These are phyloP conservation scores for Exophiala oligosperma DNA, from an alignment of 2,329 filamentous ascomycete genomes.

Conservation along the genomic window DNA sequence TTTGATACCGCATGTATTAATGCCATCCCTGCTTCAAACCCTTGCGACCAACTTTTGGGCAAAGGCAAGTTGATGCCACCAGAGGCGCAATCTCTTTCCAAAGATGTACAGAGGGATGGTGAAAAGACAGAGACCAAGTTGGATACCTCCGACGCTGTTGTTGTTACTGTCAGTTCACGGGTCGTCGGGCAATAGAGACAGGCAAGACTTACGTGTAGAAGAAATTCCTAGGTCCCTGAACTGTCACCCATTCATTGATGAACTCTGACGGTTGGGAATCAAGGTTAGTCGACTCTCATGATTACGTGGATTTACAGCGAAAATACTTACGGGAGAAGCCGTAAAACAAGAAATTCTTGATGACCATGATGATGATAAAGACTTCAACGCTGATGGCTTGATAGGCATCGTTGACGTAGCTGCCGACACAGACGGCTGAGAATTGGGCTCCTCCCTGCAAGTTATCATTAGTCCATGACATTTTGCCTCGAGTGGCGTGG, in stretches of 20 bases:
- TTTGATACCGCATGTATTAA: no score
- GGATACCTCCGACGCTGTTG: slow-evolving; percentile 7
- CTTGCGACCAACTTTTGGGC: no score
- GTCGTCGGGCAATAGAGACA: no score
- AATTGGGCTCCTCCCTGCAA: slow-evolving; percentile 61
- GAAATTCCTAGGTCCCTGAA: slow-evolving; percentile 5
- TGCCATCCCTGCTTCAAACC: no score
- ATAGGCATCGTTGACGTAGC: slow-evolving; percentile 92
- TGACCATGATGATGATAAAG: slow-evolving; percentile 85
- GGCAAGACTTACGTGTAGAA: no score
- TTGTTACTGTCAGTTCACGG: no score
- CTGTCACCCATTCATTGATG: slow-evolving; percentile 7
- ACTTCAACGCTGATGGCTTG: slow-evolving; percentile 83
- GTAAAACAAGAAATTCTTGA: slow-evolving; percentile 93
- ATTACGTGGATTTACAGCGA: no score
- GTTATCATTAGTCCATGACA: slow-evolving; percentile 63
- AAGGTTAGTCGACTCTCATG: neutral
- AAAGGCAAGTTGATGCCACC: slow-evolving; percentile 1
- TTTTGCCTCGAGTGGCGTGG: no score
- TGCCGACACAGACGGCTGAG: slow-evolving; percentile 72
- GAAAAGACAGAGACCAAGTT: neutral
- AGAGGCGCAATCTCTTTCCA: slow-evolving; percentile 6
- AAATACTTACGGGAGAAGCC: slow-evolving; percentile 35
- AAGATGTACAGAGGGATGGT: slow-evolving; percentile 12
- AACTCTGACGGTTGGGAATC: neutral